These are phyloP conservation scores for Vishniacozyma victoriae DNA, from an alignment of 768 basidiomycete species.

Conservation along the genomic window DNA sequence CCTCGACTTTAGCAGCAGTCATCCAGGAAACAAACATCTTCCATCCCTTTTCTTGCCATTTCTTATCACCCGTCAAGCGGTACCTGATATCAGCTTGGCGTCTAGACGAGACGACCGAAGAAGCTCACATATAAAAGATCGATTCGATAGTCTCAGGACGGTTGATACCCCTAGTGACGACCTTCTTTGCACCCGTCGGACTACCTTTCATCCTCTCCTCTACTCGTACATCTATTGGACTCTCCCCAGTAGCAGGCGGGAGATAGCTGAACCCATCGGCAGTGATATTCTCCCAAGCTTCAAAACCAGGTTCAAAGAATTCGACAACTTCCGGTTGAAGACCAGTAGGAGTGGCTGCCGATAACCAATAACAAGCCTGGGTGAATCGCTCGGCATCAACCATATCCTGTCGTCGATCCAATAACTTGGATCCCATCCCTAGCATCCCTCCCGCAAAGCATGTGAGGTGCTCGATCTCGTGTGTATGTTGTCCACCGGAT, in stretches of 20 bases:
- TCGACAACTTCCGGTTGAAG: conserved; percentile 42
- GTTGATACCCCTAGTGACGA: conserved; percentile 38
- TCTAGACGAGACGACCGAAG: neutral
- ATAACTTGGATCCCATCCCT: conserved; percentile 48
- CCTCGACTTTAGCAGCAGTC: conserved; percentile 26
- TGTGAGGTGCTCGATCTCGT: conserved; percentile 41
- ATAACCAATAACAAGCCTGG: conserved; percentile 47
- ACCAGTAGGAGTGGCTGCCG: conserved; percentile 38
- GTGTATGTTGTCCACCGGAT: conserved; percentile 16
- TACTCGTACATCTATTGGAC: neutral
- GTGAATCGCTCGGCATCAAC: conserved; percentile 42
- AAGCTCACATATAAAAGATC: conserved; percentile 36
- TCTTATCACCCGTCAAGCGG: conserved; percentile 48
- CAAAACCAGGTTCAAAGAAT: conserved; percentile 22
- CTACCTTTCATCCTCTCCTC: conserved; percentile 26
- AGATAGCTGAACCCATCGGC: conserved; percentile 2
- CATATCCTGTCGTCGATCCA: conserved; percentile 46
- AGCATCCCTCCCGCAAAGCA: conserved; percentile 51
- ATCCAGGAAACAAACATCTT: conserved; percentile 50
- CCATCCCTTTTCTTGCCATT: conserved; percentile 52
- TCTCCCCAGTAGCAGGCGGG: conserved; percentile 2
- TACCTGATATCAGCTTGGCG: conserved; percentile 24
- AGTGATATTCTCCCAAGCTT: conserved; percentile 15
- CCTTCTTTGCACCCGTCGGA: conserved; percentile 34
- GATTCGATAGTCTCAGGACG: conserved; percentile 50